Evolutionary conservation across 371 early-diverging fungal genomes (phyloP).

Genomic region (Circinella minor): DNA sequence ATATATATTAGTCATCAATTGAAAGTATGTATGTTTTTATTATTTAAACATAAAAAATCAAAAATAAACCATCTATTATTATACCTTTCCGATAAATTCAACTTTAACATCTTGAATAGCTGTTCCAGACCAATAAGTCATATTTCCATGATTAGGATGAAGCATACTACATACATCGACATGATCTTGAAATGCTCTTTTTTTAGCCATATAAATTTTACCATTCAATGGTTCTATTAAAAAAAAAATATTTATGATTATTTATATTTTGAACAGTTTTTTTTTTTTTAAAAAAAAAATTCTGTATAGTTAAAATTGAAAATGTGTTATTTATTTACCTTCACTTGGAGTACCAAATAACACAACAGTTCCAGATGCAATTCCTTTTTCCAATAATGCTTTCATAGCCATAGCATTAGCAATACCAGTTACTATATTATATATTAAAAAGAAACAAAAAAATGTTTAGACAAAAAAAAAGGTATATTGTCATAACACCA

Average conservation of each 20-base stretch:
- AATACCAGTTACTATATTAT: constrained; percentile 36
- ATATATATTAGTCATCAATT: background rate
- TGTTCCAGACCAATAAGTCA: constrained; percentile 36
- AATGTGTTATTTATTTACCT: constrained; percentile 45
- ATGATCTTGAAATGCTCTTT: constrained; percentile 67
- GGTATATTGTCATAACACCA: too few relatives aligned
- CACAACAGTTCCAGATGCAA: constrained; percentile 62
- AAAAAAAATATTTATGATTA: background rate
- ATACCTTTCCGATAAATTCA: constrained; percentile 66
- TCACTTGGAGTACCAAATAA: constrained; percentile 85
- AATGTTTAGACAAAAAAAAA: too few relatives aligned
- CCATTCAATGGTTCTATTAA: constrained; percentile 65
- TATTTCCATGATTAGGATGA: constrained; percentile 62
- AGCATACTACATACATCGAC: constrained; percentile 80
- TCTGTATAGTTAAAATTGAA: constrained; percentile 52
- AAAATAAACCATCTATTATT: background rate
- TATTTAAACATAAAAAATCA: too few relatives aligned
- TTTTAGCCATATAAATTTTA: constrained; percentile 69
- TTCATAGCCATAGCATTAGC: constrained; percentile 65
- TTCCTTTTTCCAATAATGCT: constrained; percentile 55
- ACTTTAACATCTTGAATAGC: constrained; percentile 56
- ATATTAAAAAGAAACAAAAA: too few relatives aligned
- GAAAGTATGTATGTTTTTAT: too few relatives aligned
- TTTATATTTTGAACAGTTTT: background rate
- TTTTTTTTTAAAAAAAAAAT: constrained; percentile 31